phyloP scores from a whole-genome alignment of 1,284 basidiomycete genomes.

The Mycosarcoma mackinlayi region DNA sequence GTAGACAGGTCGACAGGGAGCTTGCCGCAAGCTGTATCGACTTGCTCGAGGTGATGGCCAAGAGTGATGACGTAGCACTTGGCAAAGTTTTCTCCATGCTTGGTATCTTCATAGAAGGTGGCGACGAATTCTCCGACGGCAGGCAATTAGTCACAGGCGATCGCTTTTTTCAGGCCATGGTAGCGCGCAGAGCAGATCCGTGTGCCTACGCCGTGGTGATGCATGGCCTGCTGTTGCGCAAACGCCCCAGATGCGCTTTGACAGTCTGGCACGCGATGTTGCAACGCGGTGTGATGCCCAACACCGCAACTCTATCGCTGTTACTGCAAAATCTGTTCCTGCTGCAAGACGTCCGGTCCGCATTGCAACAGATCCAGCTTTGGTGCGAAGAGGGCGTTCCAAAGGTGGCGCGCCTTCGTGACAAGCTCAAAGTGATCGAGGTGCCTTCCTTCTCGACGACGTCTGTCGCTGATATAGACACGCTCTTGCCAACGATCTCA shows the following conservation, averaged over 20 bases:
- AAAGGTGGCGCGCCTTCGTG: not conserved
- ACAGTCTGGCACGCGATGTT: constrained; percentile 35
- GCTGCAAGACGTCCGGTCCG: constrained; percentile 12
- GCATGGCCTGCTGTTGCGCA: constrained; percentile 25
- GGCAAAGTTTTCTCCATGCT: constrained; percentile 14
- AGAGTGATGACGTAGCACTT: constrained; percentile 10
- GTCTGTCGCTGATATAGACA: not conserved
- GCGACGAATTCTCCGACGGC: not conserved
- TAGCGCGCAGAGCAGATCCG: constrained; percentile 4
- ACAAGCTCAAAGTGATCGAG: constrained; percentile 8
- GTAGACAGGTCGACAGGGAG: not conserved
- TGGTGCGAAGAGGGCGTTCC: constrained; percentile 36
- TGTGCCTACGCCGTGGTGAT: constrained; percentile 31
- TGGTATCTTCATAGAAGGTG: constrained; percentile 6
- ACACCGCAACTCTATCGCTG: constrained; percentile 14
- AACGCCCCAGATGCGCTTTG: constrained; percentile 10
- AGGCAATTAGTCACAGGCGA: not conserved
- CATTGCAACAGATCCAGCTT: constrained; percentile 27
- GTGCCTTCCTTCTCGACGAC: constrained; percentile 4
- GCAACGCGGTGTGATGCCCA: constrained; percentile 26
- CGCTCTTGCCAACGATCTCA: not conserved
- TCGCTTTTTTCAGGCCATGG: constrained; percentile 4
- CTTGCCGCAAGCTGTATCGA: constrained; percentile 8
- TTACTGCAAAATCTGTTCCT: constrained; percentile 32
- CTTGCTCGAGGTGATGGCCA: constrained; percentile 22